A percentile compares a stretch with the other conserved stretches of the same genome.
These are phyloP conservation scores for Desmodesmus armatus DNA, from an alignment of 139 green algal genomes.

Conservation along the genomic window DNA sequence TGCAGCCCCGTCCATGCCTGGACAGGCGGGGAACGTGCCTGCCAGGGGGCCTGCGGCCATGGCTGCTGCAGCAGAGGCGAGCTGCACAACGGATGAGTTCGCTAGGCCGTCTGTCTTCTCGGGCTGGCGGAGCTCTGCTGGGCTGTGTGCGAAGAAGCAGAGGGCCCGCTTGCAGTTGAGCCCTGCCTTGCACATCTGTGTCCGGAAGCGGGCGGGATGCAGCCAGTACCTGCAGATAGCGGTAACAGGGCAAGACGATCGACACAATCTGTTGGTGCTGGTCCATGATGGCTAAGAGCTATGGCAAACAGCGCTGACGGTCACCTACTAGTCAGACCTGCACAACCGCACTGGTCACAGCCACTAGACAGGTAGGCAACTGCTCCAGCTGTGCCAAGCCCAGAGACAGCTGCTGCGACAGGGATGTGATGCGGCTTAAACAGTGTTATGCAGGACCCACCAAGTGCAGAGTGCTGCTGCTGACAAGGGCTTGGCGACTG, in stretches of 20 bases:
- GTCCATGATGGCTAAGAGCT: not conserved
- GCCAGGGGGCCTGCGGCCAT: no score
- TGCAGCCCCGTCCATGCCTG: no score
- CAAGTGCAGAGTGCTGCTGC: no score
- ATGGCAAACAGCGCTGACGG: not conserved
- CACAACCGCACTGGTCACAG: not conserved
- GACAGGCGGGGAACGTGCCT: no score
- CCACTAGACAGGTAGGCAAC: not conserved
- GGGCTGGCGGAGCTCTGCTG: conserved; percentile 13
- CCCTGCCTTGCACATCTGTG: conserved; percentile 80
- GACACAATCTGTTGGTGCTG: not conserved
- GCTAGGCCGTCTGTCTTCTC: not conserved
- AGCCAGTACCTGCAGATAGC: conserved; percentile 75
- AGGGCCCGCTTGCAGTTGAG: conserved; percentile 7
- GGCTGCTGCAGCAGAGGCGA: no score
- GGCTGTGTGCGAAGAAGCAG: conserved; percentile 42
- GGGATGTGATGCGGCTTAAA: not conserved
- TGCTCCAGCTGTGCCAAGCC: not conserved
- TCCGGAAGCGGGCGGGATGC: conserved; percentile 88
- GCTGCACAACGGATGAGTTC: no score
- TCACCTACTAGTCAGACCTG: not conserved
- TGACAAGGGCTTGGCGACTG: not conserved
- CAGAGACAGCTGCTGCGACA: not conserved
- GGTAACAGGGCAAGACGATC: conserved; percentile 24
- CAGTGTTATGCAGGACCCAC: not conserved